These are phyloP conservation scores for Globisporangium nagaii DNA, from an alignment of 352 stramenopile species.

Conservation along the genomic window DNA sequence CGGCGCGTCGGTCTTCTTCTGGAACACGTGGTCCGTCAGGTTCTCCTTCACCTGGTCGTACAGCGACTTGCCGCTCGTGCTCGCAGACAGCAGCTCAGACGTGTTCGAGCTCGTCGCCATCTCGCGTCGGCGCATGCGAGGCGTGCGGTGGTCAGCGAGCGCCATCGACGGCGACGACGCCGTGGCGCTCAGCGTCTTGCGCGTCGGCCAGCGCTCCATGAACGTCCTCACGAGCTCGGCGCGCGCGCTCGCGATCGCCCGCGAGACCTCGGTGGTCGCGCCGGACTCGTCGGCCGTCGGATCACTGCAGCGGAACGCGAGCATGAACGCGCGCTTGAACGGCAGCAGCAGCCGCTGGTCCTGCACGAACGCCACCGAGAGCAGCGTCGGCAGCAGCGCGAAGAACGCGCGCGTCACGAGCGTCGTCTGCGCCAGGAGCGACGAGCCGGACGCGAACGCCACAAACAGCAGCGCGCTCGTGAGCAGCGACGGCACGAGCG, in stretches of 20 bases:
- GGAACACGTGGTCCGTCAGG: slow-evolving; percentile 53
- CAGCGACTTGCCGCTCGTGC: slow-evolving; percentile 46
- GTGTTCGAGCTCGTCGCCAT: slow-evolving; percentile 15
- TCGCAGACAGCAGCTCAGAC: slow-evolving; percentile 28
- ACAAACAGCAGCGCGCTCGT: slow-evolving; percentile 17
- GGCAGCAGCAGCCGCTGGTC: slow-evolving; percentile 31
- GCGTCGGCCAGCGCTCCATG: slow-evolving; percentile 32
- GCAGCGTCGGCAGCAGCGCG: slow-evolving; percentile 38
- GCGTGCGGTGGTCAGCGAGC: slow-evolving; percentile 5
- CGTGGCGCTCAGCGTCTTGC: background rate
- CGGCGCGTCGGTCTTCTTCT: slow-evolving; percentile 28
- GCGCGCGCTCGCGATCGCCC: slow-evolving; percentile 16
- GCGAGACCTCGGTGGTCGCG: slow-evolving; percentile 1
- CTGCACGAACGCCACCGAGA: slow-evolving; percentile 34
- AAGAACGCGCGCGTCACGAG: slow-evolving; percentile 43
- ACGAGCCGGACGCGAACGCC: slow-evolving; percentile 3
- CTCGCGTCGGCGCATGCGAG: background rate
- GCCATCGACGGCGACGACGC: slow-evolving; percentile 14
- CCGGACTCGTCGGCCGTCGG: slow-evolving; percentile 11
- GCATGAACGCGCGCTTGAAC: slow-evolving; percentile 21
- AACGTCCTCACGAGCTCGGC: slow-evolving; percentile 40
- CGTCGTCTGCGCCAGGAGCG: slow-evolving; percentile 13
- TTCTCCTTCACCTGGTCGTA: slow-evolving; percentile 62
- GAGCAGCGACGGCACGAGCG: slow-evolving; percentile 17
- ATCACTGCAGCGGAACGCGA: slow-evolving; percentile 2